Conservation (phyloP, 371 early-diverging fungal species). For the Paraphysoderma sedebokerense region DNA sequence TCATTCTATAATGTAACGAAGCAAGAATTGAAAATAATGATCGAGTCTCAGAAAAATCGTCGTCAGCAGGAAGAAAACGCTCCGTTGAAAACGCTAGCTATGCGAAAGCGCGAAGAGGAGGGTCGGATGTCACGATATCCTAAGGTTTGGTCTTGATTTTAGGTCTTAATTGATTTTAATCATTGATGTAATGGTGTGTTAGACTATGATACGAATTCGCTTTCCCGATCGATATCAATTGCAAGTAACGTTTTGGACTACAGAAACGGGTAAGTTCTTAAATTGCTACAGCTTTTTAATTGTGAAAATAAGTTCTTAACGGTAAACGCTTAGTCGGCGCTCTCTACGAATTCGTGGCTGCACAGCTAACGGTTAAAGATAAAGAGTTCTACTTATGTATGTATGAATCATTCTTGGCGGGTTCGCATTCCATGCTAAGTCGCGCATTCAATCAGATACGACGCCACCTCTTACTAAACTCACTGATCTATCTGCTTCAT, state of each 20-base stretch:
- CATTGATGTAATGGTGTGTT: not conserved
- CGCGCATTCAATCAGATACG: conserved; percentile 11
- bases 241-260: conserved; percentile 25
- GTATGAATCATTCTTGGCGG: not conserved
- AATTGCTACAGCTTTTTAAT: conserved; percentile 4
- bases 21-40: conserved; percentile 20
- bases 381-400: too few species aligned
- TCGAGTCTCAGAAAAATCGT: conserved; percentile 11
- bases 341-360: conserved; percentile 6
- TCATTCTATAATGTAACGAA: conserved; percentile 27
- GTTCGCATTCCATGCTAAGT: not conserved
- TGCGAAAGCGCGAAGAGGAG: conserved; percentile 27
- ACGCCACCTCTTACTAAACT: conserved; percentile 10
- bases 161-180: not conserved
- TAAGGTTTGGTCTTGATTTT: conserved; percentile 10
- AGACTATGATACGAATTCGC: conserved; percentile 31
- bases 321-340: conserved; percentile 8
- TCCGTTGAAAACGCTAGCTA: conserved; percentile 26
- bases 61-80: conserved; percentile 13
- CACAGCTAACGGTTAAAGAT: not conserved
- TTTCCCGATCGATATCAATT: conserved; percentile 28
- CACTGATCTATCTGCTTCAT: conserved; percentile 9
- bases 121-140: conserved; percentile 19
- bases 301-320: too few species aligned
- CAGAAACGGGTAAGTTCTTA: conserved; percentile 11